Percentiles rank a stretch among this genome's conserved stretches.
Conservation (phyloP, 805 yeast species). For the Candida saitoana region DNA sequence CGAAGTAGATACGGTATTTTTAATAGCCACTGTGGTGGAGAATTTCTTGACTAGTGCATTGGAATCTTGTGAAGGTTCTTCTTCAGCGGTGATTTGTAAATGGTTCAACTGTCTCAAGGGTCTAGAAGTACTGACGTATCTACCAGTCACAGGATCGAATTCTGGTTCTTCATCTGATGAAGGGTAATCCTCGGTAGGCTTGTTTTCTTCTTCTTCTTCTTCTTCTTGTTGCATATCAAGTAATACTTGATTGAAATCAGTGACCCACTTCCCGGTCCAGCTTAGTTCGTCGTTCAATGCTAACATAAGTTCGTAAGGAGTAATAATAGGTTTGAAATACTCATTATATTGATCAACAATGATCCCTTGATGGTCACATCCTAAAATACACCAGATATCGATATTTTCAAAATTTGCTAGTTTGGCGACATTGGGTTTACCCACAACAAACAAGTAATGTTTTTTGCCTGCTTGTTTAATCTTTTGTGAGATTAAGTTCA, state of each 20-base stretch:
- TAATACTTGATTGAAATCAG: constrained; percentile 63
- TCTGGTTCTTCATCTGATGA: constrained; percentile 57
- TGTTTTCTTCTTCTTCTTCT: constrained; percentile 20
- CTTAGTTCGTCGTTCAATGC: constrained; percentile 71
- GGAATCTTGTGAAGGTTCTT: constrained; percentile 14
- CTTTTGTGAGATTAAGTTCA: constrained; percentile 56
- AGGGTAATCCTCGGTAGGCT: constrained; percentile 23
- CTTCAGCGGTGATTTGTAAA: constrained; percentile 52
- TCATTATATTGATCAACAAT: constrained; percentile 75
- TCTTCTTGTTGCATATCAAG: constrained; percentile 33
- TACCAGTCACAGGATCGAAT: constrained; percentile 87
- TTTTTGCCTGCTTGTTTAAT: constrained; percentile 79
- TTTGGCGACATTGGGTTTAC: constrained; percentile 96
- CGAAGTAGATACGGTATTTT: constrained; percentile 83
- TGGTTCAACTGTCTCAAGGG: constrained; percentile 72
- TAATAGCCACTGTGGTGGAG: constrained; percentile 58
- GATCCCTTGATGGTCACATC: constrained; percentile 93
- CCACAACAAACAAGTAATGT: constrained; percentile 91
- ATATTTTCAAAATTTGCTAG: constrained; percentile 93
- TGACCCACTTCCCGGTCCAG: constrained; percentile 95
- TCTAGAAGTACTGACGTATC: constrained; percentile 58
- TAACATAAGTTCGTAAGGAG: constrained; percentile 85
- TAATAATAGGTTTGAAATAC: constrained; percentile 84
- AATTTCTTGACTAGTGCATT: constrained; percentile 52
- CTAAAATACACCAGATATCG: constrained; percentile 91